Conservation (phyloP, 108 stramenopile species). For the Nitzschia palea region DNA sequence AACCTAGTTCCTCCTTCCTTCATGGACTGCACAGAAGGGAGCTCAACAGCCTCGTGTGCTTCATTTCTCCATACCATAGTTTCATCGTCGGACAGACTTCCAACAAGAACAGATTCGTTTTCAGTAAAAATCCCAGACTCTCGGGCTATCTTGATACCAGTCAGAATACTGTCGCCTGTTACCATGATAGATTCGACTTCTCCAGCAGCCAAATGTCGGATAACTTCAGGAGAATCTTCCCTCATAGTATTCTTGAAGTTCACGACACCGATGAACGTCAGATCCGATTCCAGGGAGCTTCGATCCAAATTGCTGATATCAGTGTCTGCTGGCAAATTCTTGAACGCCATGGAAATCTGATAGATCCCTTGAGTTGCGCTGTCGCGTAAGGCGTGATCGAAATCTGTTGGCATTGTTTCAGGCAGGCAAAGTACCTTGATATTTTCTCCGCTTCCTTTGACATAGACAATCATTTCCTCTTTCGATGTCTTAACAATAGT, state of each 20-base stretch:
- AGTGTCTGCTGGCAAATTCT: conserved; percentile 20
- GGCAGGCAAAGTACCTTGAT: conserved; percentile 44
- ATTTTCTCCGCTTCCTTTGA: conserved; percentile 58
- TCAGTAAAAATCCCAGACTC: conserved; percentile 53
- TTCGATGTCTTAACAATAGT: conserved; percentile 44
- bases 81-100: conserved; percentile 11
- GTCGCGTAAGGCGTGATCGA: conserved; percentile 33
- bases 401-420: conserved; percentile 44
- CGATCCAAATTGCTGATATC: conserved; percentile 39
- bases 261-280: conserved; percentile 51
- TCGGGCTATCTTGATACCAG: conserved; percentile 61
- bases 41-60: conserved; percentile 6
- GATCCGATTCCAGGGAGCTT: conserved; percentile 46
- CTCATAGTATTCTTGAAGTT: conserved; percentile 62
- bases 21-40: neutral
- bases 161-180: conserved; percentile 64
- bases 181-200: conserved; percentile 53
- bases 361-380: conserved; percentile 53
- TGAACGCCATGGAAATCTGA: conserved; percentile 55
- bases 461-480: conserved; percentile 34
- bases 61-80: conserved; percentile 38
- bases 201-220: conserved; percentile 46
- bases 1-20: conserved; percentile 10
- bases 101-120: conserved; percentile 31
- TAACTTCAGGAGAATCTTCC: conserved; percentile 51